These are phyloP conservation scores for Paramecium biaurelia DNA, from an alignment of 73 alveolate genomes.

Conservation along the genomic window DNA sequence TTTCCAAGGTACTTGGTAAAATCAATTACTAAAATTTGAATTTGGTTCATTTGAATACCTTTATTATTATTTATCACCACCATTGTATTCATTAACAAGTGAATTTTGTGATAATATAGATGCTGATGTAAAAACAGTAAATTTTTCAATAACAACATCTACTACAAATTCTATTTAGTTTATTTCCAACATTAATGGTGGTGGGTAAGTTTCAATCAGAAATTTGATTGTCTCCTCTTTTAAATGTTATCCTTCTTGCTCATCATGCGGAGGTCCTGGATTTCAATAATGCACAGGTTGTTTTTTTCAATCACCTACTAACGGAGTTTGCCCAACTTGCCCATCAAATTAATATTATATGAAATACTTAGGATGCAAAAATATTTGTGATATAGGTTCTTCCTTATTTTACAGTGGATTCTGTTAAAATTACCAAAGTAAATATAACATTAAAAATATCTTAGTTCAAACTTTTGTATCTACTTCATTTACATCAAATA, in stretches of 20 bases:
- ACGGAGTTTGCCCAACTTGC: not conserved
- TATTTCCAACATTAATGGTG: not conserved
- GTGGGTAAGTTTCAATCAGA: not conserved
- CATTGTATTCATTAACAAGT: not conserved
- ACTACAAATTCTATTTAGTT: not conserved
- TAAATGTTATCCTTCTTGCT: not conserved
- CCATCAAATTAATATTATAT: not conserved
- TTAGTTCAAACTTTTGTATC: not conserved
- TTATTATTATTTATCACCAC: not conserved
- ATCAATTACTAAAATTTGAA: not conserved
- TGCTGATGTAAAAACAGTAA: not conserved
- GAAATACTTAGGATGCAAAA: not conserved
- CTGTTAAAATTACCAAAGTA: not conserved
- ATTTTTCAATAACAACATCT: not conserved
- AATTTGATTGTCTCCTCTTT: not conserved
- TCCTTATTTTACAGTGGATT: not conserved
- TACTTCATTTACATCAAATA: not conserved
- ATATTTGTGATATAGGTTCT: not conserved
- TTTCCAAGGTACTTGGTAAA: not conserved
- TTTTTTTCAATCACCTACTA: not conserved
- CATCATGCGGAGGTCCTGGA: not conserved
- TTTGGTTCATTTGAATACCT: not conserved
- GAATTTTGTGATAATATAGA: not conserved
- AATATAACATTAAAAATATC: not conserved
- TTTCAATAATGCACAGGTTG: not conserved